These are phyloP conservation scores for Citrus maxima DNA, from an alignment of 345 rosid genomes.

Conservation along the genomic window DNA sequence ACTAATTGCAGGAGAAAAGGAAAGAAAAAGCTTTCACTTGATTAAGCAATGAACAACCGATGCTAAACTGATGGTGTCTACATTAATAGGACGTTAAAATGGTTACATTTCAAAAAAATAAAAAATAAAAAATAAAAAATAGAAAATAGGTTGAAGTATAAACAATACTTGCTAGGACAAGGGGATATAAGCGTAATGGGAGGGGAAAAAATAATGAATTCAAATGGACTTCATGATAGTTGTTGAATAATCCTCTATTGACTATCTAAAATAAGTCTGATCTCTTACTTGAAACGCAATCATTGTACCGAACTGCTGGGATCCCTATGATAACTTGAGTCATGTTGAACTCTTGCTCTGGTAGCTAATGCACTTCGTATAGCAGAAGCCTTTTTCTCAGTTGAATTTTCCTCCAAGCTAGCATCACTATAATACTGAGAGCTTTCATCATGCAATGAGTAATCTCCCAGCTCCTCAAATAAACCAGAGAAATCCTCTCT, in stretches of 20 bases:
- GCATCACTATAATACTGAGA: slow-evolving; percentile 14
- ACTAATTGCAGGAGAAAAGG: neutral
- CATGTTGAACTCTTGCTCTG: slow-evolving; percentile 22
- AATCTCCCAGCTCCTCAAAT: slow-evolving; percentile 29
- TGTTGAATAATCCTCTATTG: slow-evolving; percentile 18
- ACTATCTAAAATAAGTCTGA: slow-evolving; percentile 17
- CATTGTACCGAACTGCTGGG: neutral
- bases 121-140: neutral
- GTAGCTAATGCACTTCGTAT: slow-evolving; percentile 41
- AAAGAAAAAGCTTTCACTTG: neutral
- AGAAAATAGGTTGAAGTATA: slow-evolving; percentile 3
- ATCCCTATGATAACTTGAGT: slow-evolving; percentile 10
- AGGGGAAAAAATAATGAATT: neutral
- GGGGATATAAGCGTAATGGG: neutral
- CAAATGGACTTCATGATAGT: neutral
- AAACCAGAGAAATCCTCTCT: slow-evolving; percentile 63
- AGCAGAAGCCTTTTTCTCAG: slow-evolving; percentile 26
- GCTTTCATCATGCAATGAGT: slow-evolving; percentile 17
- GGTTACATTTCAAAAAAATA: neutral
- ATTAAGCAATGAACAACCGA: neutral
- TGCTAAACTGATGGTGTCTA: neutral
- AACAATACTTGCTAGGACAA: neutral
- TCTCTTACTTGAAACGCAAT: slow-evolving; percentile 6
- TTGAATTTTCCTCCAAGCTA: slow-evolving; percentile 23
- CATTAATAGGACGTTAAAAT: neutral